Evolutionary conservation across 2,329 filamentous ascomycete species (phyloP).

Genomic region (Penicillium brevicompactum): DNA sequence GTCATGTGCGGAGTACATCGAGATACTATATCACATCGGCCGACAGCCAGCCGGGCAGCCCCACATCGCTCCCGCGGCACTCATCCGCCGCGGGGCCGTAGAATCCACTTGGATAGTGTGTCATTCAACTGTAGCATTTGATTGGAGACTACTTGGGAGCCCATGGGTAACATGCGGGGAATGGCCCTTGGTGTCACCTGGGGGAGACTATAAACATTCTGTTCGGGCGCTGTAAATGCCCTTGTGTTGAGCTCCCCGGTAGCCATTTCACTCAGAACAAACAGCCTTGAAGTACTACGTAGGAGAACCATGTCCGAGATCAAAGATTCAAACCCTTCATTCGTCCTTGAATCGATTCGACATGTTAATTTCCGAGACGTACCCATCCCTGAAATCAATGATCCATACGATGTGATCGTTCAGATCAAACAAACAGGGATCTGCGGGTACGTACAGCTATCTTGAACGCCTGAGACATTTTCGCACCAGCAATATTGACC

Average conservation of each 20-base stretch:
- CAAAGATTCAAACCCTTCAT: slow-evolving; percentile 37
- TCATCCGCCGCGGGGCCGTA: slow-evolving; percentile 5
- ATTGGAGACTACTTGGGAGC: not conserved
- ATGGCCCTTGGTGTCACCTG: too few species aligned
- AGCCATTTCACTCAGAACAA: not conserved
- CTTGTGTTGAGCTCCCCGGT: not conserved
- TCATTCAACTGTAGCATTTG: not conserved
- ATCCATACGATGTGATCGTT: slow-evolving; percentile 46
- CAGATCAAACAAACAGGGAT: slow-evolving; percentile 52
- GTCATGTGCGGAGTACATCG: too few species aligned
- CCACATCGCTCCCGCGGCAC: not conserved
- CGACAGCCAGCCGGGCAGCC: not conserved
- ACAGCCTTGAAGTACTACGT: not conserved
- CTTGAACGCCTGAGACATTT: slow-evolving; percentile 15
- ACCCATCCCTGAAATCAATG: slow-evolving; percentile 40
- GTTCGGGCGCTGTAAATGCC: not conserved
- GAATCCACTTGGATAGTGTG: not conserved
- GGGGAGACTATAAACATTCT: too few species aligned
- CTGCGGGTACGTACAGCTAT: slow-evolving; percentile 38
- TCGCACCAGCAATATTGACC: not conserved
- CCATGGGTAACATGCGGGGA: not conserved
- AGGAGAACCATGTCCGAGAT: not conserved
- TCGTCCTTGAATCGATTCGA: slow-evolving; percentile 51
- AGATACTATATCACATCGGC: not conserved
- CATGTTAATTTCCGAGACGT: slow-evolving; percentile 51